A percentile compares a stretch with the other conserved stretches of the same genome.
phyloP scores from a whole-genome alignment of 148 eudicot genomes.

The Vaccinium darrowii region DNA sequence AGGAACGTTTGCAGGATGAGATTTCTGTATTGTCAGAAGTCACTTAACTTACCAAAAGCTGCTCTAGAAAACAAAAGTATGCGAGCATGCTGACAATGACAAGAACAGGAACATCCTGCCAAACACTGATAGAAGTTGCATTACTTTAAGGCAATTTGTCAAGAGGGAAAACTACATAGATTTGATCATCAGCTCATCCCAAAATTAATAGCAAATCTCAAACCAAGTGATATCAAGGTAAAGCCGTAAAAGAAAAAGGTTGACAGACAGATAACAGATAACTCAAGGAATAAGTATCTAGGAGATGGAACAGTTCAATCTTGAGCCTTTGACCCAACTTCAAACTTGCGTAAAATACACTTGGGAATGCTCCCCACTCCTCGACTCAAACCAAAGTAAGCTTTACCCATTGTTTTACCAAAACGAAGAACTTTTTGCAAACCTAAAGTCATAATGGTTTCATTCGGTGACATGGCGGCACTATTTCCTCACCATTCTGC shows the following conservation, averaged over 20 bases:
- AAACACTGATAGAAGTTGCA: constrained; percentile 51
- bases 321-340: neutral
- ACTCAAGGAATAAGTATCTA: neutral
- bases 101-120: constrained; percentile 96
- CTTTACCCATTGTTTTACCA: neutral
- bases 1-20: neutral
- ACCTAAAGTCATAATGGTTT: neutral
- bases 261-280: neutral
- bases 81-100: constrained; percentile 96
- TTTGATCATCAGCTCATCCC: neutral
- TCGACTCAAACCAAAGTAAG: neutral
- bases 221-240: neutral
- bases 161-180: neutral
- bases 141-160: constrained; percentile 12
- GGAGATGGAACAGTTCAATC: neutral
- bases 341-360: too few species aligned
- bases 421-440: neutral
- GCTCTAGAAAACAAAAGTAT: constrained; percentile 91
- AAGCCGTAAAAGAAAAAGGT: neutral
- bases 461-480: neutral
- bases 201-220: neutral
- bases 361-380: neutral
- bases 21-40: neutral
- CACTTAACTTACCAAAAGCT: constrained; percentile 70
- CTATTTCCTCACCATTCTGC: neutral